A percentile compares a stretch with the other conserved stretches of the same genome.
Conservation (phyloP, 2,329 filamentous ascomycete genomes). For the Calonectria henricotiae region DNA sequence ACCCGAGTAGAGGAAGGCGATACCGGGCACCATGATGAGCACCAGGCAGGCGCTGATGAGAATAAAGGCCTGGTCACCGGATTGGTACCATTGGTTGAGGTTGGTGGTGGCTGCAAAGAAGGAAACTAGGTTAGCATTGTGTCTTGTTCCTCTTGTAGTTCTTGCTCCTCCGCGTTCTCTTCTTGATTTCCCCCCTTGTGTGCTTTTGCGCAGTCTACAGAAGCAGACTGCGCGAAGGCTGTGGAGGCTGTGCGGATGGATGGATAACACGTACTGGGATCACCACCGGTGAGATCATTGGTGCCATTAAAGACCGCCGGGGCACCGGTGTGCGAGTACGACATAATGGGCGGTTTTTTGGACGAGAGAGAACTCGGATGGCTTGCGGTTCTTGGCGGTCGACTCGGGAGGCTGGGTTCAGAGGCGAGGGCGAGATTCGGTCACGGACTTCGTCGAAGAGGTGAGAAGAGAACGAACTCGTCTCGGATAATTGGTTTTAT, state of each 20-base stretch:
- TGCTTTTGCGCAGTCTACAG: background rate
- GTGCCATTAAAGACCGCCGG: constrained; percentile 77
- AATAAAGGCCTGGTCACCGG: constrained; percentile 96
- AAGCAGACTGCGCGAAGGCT: no score
- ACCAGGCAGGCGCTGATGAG: constrained; percentile 93
- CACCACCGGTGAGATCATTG: constrained; percentile 77
- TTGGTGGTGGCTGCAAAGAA: constrained; percentile 79
- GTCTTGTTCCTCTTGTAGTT: background rate
- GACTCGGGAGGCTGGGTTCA: background rate
- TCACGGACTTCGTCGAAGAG: constrained; percentile 22
- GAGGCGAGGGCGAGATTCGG: background rate
- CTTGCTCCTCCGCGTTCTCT: no score
- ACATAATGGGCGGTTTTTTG: constrained; percentile 63
- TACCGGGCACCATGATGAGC: constrained; percentile 95
- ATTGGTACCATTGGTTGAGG: constrained; percentile 94
- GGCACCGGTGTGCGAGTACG: constrained; percentile 73
- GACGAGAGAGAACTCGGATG: background rate
- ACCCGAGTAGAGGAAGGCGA: constrained; percentile 97
- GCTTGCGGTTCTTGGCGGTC: background rate
- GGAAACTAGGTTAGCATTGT: constrained; percentile 26
- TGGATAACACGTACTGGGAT: constrained; percentile 77
- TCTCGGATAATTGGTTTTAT: constrained; percentile 5
- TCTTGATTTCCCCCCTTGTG: background rate
- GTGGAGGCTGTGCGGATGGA: background rate
- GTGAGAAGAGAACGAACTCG: constrained; percentile 3